phyloP scores from a whole-genome alignment of 306 rosid genomes.

The Begonia peltatifolia region DNA sequence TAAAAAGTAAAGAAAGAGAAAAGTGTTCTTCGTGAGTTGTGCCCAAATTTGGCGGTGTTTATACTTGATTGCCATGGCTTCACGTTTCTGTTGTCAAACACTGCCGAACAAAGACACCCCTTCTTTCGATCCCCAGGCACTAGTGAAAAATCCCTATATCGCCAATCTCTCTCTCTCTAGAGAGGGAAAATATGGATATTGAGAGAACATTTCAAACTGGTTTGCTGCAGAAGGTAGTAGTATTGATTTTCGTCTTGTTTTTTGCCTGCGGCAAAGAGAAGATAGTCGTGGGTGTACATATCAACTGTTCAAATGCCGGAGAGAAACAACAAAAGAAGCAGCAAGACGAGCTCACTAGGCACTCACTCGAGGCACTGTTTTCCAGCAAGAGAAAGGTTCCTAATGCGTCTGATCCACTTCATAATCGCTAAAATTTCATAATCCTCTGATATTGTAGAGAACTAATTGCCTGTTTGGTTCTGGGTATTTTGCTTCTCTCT shows the following conservation, averaged over 20 bases:
- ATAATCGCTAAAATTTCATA: slow-evolving; percentile 47
- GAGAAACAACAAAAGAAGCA: slow-evolving; percentile 14
- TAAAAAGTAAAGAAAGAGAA: no score
- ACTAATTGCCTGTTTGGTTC: no score
- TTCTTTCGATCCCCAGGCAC: no score
- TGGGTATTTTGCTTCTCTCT: no score
- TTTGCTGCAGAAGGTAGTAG: background rate
- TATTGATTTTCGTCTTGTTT: background rate
- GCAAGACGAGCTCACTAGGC: slow-evolving; percentile 9
- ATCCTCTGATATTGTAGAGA: no score
- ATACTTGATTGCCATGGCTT: no score
- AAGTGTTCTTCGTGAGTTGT: no score
- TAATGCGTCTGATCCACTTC: slow-evolving; percentile 85
- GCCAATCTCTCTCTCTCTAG: background rate
- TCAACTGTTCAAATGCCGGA: slow-evolving; percentile 1
- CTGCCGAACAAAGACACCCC: no score
- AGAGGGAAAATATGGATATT: background rate
- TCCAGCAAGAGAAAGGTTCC: slow-evolving; percentile 76
- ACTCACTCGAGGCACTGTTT: slow-evolving; percentile 25
- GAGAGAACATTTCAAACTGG: background rate
- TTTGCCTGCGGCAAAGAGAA: background rate
- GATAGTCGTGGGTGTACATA: background rate
- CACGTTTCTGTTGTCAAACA: no score
- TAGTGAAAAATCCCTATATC: no score
- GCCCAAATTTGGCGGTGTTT: no score